Conservation (phyloP, 2,329 filamentous ascomycete species). For the Lachnellula occidentalis region DNA sequence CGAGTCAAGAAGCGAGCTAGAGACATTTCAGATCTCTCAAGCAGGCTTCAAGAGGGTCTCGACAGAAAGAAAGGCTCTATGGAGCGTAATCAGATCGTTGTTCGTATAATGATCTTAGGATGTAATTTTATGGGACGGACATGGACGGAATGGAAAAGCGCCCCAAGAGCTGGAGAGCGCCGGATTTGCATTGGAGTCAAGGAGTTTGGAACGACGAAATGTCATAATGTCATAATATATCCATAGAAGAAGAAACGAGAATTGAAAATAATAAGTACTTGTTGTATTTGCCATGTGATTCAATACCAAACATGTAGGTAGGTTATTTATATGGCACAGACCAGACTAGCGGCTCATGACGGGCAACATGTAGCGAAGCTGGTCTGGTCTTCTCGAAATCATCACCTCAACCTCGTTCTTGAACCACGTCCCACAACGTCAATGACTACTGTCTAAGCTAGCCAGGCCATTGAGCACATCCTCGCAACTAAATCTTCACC, state of each 20-base stretch:
- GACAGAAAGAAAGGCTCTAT: not conserved
- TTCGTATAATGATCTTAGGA: not conserved
- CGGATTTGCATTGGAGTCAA: conserved; percentile 18
- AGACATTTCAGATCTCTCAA: not conserved
- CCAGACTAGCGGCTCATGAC: conserved; percentile 11
- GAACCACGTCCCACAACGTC: conserved; percentile 13
- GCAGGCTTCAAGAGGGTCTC: not conserved
- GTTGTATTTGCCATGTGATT: not conserved
- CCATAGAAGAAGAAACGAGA: conserved; percentile 1
- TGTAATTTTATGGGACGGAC: conserved; percentile 3
- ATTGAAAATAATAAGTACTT: not conserved
- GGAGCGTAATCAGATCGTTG: conserved; percentile 1
- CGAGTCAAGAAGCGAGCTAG: not conserved
- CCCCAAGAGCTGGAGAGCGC: conserved; percentile 30
- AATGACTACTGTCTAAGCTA: conserved; percentile 25
- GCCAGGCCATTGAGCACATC: conserved; percentile 22
- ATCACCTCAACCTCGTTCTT: conserved; percentile 9
- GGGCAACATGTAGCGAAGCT: conserved; percentile 18
- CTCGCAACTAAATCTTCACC: conserved; percentile 18
- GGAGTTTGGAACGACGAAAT: not conserved
- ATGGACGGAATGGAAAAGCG: conserved; percentile 13
- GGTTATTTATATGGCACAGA: no score
- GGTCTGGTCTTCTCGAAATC: conserved; percentile 1
- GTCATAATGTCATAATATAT: conserved; percentile 1
- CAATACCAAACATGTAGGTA: not conserved